Evolutionary conservation across 371 early-diverging fungal genomes (phyloP).

Genomic region (Lichtheimia hyalospora): DNA sequence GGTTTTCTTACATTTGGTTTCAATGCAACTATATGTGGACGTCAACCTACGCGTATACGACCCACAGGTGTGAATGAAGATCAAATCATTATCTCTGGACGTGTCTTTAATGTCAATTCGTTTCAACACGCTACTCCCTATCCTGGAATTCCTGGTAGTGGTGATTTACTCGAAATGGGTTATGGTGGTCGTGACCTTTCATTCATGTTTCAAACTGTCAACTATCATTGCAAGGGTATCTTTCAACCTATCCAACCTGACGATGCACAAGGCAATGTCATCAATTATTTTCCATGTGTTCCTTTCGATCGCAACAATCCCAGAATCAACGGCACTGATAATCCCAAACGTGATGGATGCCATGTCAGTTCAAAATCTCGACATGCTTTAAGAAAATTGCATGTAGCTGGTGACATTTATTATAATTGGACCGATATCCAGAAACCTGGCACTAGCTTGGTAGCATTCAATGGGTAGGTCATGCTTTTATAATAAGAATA

Average conservation of each 20-base stretch:
- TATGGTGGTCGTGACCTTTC: constrained; percentile 76
- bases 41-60: constrained; percentile 51
- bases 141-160: constrained; percentile 39
- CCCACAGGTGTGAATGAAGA: constrained; percentile 46
- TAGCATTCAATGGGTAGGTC: constrained; percentile 74
- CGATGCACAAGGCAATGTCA: constrained; percentile 53
- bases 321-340: constrained; percentile 48
- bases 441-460: constrained; percentile 51
- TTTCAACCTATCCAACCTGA: constrained; percentile 44
- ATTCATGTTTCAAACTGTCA: constrained; percentile 78
- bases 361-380: constrained; percentile 58
- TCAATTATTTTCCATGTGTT: constrained; percentile 78
- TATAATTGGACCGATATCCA: constrained; percentile 77
- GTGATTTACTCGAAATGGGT: constrained; percentile 60
- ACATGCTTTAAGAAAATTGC: constrained; percentile 41
- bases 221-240: constrained; percentile 67
- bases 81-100: constrained; percentile 56
- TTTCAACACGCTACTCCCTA: constrained; percentile 43
- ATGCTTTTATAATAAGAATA: background rate
- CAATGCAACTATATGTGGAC: constrained; percentile 60
- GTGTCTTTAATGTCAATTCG: constrained; percentile 50
- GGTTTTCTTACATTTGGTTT: constrained; percentile 72
- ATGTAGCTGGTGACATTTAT: constrained; percentile 63
- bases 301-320: constrained; percentile 44
- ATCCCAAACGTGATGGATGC: constrained; percentile 63